Base-by-base conservation (phyloP, 139 green algal species). In the Tetradesmus lagerheimii region DNA sequence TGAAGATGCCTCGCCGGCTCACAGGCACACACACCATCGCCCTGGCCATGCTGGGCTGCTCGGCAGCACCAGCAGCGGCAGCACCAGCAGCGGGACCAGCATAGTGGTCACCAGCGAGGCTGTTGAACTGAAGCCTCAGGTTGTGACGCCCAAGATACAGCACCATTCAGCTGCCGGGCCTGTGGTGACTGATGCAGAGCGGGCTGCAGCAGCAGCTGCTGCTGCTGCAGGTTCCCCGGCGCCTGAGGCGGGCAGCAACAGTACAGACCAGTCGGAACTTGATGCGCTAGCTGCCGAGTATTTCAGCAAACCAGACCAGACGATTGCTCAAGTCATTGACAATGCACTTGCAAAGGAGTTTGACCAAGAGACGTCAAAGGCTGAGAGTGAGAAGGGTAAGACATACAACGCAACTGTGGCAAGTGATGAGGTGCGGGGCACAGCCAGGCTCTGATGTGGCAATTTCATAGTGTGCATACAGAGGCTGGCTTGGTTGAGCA, bases 271-370 rank as follows among this genome's bases (percentile, higher is more conserved):
- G 75, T 81, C 75, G 43, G 75, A 39, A n/a, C 35, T 45, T 8
- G 75, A 39, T 41, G 75, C 57, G 16, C 57, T 31, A 15, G 35
- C 4, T 81, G 75, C 29, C 15, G 75, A 81, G 27, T 5, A 39
- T 45, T 43, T 39, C 29, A 23, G 15, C 71, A 81, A 81, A n/a
- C 75, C 79, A 34, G 79, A 39, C 41, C 79, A 85, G 25, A 83
- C 80, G 4, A 91, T 92, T 25, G 89, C 83, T 35, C 92, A 96
- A 80, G 91, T 94, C 14, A 91, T 97, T 37, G 94, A 96, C 78
- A 92, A 94, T 16, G 93, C 91, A 1, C 86, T 97, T n/a, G 89
- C 94, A 27, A 93, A 97, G 85, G 95, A 97, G 88, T 97, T 97
- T 85, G 81, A 77, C n/a, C 39, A 89, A 35, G 88, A 91, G 35